A percentile compares a stretch with the other conserved stretches of the same genome.
Conservation (phyloP, 1,139 yeast species). For the Pneumocystis oryctolagi region DNA sequence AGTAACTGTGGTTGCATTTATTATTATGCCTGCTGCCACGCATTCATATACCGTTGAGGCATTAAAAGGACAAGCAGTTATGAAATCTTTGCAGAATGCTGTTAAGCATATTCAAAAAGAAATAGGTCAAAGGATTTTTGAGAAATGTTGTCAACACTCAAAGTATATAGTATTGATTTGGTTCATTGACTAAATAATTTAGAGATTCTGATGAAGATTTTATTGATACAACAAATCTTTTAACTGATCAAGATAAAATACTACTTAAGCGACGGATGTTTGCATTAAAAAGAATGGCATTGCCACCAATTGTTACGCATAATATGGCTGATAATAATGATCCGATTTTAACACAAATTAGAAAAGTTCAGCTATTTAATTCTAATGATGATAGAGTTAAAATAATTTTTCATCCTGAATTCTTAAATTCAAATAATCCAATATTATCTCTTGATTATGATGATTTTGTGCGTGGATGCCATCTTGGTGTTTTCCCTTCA, state of each 20-base stretch:
- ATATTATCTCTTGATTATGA: constrained; percentile 86
- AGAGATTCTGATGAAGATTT: constrained; percentile 39
- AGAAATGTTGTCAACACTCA: constrained; percentile 74
- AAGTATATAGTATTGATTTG: constrained; percentile 17
- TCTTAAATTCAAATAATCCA: constrained; percentile 87
- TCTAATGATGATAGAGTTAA: constrained; percentile 83
- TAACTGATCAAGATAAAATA: constrained; percentile 79
- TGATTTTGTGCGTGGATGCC: constrained; percentile 96
- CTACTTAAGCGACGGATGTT: constrained; percentile 81
- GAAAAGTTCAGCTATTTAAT: constrained; percentile 83
- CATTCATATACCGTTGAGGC: constrained; percentile 93
- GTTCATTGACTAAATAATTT: not conserved
- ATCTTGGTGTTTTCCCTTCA: constrained; percentile 94
- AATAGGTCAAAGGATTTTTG: constrained; percentile 78
- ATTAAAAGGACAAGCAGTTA: constrained; percentile 88
- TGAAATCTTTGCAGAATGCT: constrained; percentile 77
- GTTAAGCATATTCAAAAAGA: constrained; percentile 77
- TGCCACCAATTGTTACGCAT: constrained; percentile 97
- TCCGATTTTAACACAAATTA: constrained; percentile 81
- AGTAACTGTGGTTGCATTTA: constrained; percentile 92
- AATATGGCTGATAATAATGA: constrained; percentile 90
- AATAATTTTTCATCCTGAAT: constrained; percentile 94
- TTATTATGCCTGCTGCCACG: constrained; percentile 94
- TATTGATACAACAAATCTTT: constrained; percentile 60
- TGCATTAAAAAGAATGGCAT: constrained; percentile 72